Conservation (phyloP, 768 basidiomycete genomes). For the Hortiboletus campestris region DNA sequence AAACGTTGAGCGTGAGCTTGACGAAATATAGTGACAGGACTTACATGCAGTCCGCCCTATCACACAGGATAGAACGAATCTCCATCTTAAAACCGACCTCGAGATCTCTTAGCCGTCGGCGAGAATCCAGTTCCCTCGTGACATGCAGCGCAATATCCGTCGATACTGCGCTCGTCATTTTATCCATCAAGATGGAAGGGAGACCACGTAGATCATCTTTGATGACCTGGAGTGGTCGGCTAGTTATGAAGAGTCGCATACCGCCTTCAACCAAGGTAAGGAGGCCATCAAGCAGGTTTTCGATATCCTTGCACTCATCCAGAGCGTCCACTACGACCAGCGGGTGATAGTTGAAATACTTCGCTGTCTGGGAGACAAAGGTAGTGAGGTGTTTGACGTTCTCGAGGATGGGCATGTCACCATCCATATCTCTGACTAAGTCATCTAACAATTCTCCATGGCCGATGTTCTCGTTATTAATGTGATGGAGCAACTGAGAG, state of each 20-base stretch:
- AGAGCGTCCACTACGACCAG: conserved; percentile 18
- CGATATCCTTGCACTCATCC: conserved; percentile 16
- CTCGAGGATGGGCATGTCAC: not conserved
- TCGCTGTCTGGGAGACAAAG: not conserved
- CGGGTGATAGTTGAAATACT: not conserved
- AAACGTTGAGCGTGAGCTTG: not conserved
- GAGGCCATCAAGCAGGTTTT: conserved; percentile 11
- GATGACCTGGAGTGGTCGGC: conserved; percentile 14
- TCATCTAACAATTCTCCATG: not conserved
- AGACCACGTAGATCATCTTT: conserved; percentile 1
- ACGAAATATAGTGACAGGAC: not conserved
- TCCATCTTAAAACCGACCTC: conserved; percentile 4
- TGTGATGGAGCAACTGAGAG: conserved; percentile 9
- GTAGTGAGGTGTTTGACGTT: not conserved
- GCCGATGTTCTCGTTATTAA: not conserved
- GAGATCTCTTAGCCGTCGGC: conserved; percentile 9
- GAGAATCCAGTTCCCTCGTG: conserved; percentile 8
- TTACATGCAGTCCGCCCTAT: conserved; percentile 22
- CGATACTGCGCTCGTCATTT: not conserved
- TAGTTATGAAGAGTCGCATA: conserved; percentile 16
- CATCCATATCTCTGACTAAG: not conserved
- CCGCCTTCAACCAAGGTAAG: not conserved
- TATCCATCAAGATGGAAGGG: conserved; percentile 9
- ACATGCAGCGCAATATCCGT: conserved; percentile 16
- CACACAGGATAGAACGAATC: conserved; percentile 3